phyloP scores from a whole-genome alignment of 768 basidiomycete species.

The Boletus vermiculosoides region DNA sequence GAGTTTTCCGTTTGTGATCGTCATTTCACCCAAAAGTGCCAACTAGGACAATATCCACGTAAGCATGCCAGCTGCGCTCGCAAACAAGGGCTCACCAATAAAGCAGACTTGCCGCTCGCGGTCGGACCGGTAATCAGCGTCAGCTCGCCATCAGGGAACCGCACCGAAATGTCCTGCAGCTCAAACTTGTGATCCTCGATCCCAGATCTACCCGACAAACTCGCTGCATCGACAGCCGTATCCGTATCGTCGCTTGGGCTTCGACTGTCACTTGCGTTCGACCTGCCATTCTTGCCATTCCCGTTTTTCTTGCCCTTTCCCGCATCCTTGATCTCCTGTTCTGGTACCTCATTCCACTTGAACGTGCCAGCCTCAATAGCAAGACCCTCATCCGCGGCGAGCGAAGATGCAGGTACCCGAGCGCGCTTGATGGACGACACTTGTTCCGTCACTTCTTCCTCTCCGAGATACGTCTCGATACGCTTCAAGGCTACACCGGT shows the following conservation, averaged over 20 bases:
- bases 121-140: conserved; percentile 49
- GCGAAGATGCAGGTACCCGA: conserved; percentile 22
- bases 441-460: conserved; percentile 61
- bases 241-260: conserved; percentile 6
- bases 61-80: neutral
- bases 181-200: conserved; percentile 39
- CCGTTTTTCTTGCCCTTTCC: conserved; percentile 19
- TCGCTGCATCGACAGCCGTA: conserved; percentile 16
- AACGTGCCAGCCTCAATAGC: conserved; percentile 53
- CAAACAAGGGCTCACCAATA: conserved; percentile 33
- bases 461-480: conserved; percentile 57
- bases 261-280: neutral
- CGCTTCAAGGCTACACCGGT: conserved; percentile 58
- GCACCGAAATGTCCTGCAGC: conserved; percentile 43
- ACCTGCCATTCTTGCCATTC: conserved; percentile 4
- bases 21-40: conserved; percentile 42
- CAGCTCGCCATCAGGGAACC: conserved; percentile 47
- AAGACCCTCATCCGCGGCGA: conserved; percentile 35
- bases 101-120: conserved; percentile 50
- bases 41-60: conserved; percentile 16
- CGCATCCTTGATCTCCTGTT: conserved; percentile 24
- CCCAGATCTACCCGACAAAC: conserved; percentile 8
- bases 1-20: conserved; percentile 34
- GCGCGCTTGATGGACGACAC: conserved; percentile 54
- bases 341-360: conserved; percentile 54